These are phyloP conservation scores for Moesziomyces sp. DNA, from an alignment of 1,284 basidiomycete species.

Conservation along the genomic window DNA sequence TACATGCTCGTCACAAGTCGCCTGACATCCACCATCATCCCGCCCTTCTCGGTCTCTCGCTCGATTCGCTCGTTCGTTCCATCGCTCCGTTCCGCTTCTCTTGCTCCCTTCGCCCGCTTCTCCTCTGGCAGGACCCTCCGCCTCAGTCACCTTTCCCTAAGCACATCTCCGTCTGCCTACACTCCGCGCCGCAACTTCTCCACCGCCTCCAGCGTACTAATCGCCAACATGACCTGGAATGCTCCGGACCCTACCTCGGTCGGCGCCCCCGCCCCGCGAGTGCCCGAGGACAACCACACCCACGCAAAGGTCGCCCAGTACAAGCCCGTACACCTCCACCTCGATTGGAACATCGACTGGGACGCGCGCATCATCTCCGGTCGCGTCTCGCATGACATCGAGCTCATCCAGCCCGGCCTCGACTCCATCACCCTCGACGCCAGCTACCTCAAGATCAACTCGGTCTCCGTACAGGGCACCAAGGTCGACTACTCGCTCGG, in stretches of 20 bases:
- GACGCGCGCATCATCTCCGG: slow-evolving; percentile 77
- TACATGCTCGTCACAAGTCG: not conserved
- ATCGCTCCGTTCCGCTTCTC: slow-evolving; percentile 14
- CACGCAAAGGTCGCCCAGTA: slow-evolving; percentile 58
- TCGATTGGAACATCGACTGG: slow-evolving; percentile 89
- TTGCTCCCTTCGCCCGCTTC: slow-evolving; percentile 1
- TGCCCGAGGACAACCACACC: slow-evolving; percentile 59
- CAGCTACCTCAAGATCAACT: slow-evolving; percentile 76
- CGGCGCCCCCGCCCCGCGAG: slow-evolving; percentile 46
- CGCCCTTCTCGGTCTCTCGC: slow-evolving; percentile 9
- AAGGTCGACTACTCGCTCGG: slow-evolving; percentile 72
- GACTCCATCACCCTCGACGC: slow-evolving; percentile 83
- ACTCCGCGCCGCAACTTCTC: not conserved
- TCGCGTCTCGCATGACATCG: slow-evolving; percentile 76
- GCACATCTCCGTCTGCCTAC: not conserved
- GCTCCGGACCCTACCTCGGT: slow-evolving; percentile 58
- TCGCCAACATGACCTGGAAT: slow-evolving; percentile 51
- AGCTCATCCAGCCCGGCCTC: slow-evolving; percentile 74
- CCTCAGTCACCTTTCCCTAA: not conserved
- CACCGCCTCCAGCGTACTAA: not conserved
- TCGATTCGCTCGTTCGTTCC: slow-evolving; percentile 39
- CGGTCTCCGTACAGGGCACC: slow-evolving; percentile 73
- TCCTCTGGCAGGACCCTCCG: not conserved
- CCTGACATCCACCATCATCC: slow-evolving; percentile 3
- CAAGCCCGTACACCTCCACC: slow-evolving; percentile 65